Conservation (phyloP, 2,329 filamentous ascomycete genomes). For the Alternaria arbusti region DNA sequence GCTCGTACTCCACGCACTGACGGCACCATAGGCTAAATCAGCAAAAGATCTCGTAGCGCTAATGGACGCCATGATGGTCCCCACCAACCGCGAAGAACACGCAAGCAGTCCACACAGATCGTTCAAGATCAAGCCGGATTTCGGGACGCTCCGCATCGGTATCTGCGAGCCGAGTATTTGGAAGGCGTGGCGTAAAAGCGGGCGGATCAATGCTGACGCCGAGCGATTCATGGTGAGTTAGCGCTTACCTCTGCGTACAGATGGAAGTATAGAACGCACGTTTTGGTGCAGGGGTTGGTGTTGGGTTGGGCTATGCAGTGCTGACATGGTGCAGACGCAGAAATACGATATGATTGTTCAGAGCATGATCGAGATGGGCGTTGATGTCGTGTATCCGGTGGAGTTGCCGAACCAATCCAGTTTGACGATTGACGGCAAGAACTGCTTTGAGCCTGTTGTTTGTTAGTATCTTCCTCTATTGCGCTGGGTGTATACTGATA, state of each 20-base stretch:
- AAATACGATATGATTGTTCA: constrained; percentile 47
- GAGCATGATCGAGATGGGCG: constrained; percentile 45
- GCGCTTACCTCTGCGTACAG: not conserved
- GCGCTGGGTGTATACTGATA: not conserved
- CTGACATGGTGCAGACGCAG: constrained; percentile 34
- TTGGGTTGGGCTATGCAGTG: constrained; percentile 3
- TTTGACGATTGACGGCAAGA: constrained; percentile 40
- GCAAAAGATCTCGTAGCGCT: constrained; percentile 46
- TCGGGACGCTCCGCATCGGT: constrained; percentile 40
- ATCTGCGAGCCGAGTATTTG: constrained; percentile 47
- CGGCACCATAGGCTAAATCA: constrained; percentile 35
- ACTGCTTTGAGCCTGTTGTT: constrained; percentile 46
- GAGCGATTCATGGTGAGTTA: constrained; percentile 46
- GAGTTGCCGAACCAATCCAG: constrained; percentile 39
- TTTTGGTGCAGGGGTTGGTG: not conserved
- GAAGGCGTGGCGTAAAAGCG: constrained; percentile 43
- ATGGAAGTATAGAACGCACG: not conserved
- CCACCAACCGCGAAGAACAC: constrained; percentile 35
- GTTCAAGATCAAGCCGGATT: constrained; percentile 44
- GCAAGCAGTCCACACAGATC: constrained; percentile 27
- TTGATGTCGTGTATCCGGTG: constrained; percentile 45
- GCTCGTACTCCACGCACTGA: constrained; percentile 1
- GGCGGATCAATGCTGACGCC: constrained; percentile 44
- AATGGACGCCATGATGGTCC: constrained; percentile 40
- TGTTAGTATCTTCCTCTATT: constrained; percentile 33